Conservation (phyloP, 176 grass and related monocot genomes). For the Carex kokanica region DNA sequence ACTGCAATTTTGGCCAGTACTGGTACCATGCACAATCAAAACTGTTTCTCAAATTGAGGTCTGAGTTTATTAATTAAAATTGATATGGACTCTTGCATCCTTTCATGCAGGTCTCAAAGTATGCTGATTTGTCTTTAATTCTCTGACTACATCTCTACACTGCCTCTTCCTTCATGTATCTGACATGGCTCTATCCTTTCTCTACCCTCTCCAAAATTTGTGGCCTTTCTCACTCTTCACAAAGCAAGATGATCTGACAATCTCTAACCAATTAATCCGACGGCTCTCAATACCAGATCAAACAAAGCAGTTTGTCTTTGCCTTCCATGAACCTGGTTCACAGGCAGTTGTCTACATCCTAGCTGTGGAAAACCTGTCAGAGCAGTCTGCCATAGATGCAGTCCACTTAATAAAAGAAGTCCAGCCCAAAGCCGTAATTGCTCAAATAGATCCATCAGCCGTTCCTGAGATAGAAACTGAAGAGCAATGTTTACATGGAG, state of each 20-base stretch:
- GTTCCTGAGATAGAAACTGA: conserved; percentile 60
- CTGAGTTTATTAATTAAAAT: not conserved
- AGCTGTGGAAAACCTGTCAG: conserved; percentile 70
- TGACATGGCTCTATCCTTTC: conserved; percentile 60
- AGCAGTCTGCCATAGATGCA: conserved; percentile 69
- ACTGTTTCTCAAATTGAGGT: not conserved
- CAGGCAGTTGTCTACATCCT: conserved; percentile 70
- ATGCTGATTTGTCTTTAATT: conserved; percentile 8
- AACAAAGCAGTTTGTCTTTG: conserved; percentile 90
- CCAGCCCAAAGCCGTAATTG: conserved; percentile 60
- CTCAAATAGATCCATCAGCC: conserved; percentile 57
- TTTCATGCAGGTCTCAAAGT: not conserved
- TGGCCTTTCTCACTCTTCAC: conserved; percentile 68
- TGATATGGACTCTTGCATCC: not conserved
- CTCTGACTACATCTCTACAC: not conserved
- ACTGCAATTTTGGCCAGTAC: not conserved
- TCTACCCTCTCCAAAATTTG: conserved; percentile 45
- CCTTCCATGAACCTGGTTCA: conserved; percentile 57
- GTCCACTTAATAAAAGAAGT: conserved; percentile 70
- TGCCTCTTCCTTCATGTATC: conserved; percentile 7
- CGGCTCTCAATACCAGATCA: conserved; percentile 65
- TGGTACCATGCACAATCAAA: not conserved
- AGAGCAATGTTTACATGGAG: conserved; percentile 49
- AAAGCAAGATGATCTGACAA: conserved; percentile 64
- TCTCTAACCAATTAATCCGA: conserved; percentile 52